These are phyloP conservation scores for Cryptosporidium andersoni DNA, from an alignment of 169 alveolate genomes.

Conservation along the genomic window DNA sequence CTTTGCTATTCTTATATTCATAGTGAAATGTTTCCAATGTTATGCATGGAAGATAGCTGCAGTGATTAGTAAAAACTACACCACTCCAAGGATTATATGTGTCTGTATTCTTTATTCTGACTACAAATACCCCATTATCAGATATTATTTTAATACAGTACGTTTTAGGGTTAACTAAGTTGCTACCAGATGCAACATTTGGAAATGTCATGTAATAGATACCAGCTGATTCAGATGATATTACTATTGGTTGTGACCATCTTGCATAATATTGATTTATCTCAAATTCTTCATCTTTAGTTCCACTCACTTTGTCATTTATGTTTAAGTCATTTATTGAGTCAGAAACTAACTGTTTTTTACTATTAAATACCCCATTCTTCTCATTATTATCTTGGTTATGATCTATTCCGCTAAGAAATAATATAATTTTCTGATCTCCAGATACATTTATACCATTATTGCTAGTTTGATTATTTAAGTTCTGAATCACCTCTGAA, in stretches of 20 bases:
- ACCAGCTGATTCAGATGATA: conserved; percentile 54
- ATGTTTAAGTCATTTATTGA: no score
- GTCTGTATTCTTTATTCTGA: conserved; percentile 15
- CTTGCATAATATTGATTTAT: not conserved
- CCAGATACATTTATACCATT: conserved; percentile 12
- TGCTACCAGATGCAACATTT: not conserved
- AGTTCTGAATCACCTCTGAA: not conserved
- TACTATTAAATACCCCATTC: not conserved
- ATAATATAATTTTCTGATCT: conserved; percentile 37
- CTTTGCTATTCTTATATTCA: conserved; percentile 19
- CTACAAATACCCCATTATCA: conserved; percentile 21
- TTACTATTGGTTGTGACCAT: conserved; percentile 63
- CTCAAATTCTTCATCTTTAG: no score
- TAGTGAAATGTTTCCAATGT: conserved; percentile 47
- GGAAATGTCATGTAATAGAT: conserved; percentile 52
- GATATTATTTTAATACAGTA: conserved; percentile 51
- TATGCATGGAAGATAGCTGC: conserved; percentile 40
- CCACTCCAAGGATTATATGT: conserved; percentile 42
- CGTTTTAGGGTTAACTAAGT: conserved; percentile 44
- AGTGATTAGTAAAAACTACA: conserved; percentile 47
- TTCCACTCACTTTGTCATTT: no score
- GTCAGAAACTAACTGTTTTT: not conserved
- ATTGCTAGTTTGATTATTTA: not conserved
- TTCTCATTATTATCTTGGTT: not conserved
- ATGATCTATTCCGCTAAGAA: not conserved